phyloP scores from a whole-genome alignment of 306 rosid species.

The Luffa acutangula region DNA sequence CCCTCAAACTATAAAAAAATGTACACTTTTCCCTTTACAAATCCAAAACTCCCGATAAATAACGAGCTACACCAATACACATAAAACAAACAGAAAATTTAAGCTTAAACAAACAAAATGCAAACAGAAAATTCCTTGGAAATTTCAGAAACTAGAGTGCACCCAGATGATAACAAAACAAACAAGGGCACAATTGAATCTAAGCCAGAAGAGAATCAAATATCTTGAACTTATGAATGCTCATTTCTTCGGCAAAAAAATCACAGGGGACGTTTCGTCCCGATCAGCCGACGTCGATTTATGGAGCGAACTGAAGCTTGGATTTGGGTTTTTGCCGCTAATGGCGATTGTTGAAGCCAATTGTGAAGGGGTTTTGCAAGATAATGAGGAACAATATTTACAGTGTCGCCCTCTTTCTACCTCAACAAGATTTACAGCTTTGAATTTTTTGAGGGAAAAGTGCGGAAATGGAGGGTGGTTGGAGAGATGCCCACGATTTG shows the following conservation, averaged over 20 bases:
- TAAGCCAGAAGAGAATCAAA: conserved; percentile 13
- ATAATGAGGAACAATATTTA: neutral
- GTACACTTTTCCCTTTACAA: too few species aligned
- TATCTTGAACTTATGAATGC: conserved; percentile 17
- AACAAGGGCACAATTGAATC: neutral
- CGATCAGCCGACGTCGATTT: conserved; percentile 4
- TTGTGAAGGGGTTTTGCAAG: neutral
- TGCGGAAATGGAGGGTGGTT: too few species aligned
- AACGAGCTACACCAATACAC: neutral
- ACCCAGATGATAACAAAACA: conserved; percentile 6
- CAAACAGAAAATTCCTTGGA: neutral
- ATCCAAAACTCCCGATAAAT: neutral
- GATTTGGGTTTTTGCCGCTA: neutral
- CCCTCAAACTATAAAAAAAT: too few species aligned
- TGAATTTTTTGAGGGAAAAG: neutral
- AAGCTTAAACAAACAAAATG: conserved; percentile 9
- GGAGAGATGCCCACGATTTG: too few species aligned
- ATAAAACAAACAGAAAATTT: conserved; percentile 9
- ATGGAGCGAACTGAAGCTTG: neutral
- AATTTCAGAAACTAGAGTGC: conserved; percentile 18
- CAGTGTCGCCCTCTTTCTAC: neutral
- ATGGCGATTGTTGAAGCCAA: neutral
- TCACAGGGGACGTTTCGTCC: neutral
- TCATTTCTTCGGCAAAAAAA: conserved; percentile 2
- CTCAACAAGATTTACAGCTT: too few species aligned